phyloP scores from a whole-genome alignment of 139 green algal genomes.

The Volvox reticuliferus region DNA sequence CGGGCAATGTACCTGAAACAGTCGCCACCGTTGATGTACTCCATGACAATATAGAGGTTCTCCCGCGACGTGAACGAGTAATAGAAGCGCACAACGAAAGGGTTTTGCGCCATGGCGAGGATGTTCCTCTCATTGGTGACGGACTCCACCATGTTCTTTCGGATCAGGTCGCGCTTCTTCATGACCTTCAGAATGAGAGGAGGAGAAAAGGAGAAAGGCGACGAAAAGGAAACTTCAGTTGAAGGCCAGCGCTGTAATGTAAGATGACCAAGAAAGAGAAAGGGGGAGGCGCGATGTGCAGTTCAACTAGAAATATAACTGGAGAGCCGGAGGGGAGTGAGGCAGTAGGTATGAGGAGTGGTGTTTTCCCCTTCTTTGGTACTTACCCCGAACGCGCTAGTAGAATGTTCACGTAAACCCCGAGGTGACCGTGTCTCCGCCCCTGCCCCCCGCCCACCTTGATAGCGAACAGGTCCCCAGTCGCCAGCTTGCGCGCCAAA shows the following conservation, averaged over 20 bases:
- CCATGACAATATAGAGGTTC: conserved; percentile 99
- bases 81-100: conserved; percentile 93
- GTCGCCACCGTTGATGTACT: conserved; percentile 95
- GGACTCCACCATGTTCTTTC: conserved; percentile 96
- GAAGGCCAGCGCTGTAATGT: too few species aligned
- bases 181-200: conserved; percentile 78
- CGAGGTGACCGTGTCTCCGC: neutral
- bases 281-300: too few species aligned
- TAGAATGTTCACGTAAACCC: too few species aligned
- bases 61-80: conserved; percentile 92
- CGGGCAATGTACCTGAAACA: conserved; percentile 62
- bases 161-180: conserved; percentile 93
- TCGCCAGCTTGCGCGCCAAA: conserved; percentile 89
- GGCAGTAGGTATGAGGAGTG: too few species aligned
- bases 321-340: too few species aligned
- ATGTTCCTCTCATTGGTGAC: conserved; percentile 96
- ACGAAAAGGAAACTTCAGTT: too few species aligned
- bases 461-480: conserved; percentile 75
- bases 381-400: too few species aligned
- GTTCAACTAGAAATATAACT: too few species aligned
- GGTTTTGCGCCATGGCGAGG: conserved; percentile 90
- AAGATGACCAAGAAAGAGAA: too few species aligned
- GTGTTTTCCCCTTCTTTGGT: too few species aligned
- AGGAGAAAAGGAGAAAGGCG: too few species aligned
- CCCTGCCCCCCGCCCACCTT: conserved; percentile 53